Conservation (phyloP, 1,284 basidiomycete species). For the Wallemia mellicola region DNA sequence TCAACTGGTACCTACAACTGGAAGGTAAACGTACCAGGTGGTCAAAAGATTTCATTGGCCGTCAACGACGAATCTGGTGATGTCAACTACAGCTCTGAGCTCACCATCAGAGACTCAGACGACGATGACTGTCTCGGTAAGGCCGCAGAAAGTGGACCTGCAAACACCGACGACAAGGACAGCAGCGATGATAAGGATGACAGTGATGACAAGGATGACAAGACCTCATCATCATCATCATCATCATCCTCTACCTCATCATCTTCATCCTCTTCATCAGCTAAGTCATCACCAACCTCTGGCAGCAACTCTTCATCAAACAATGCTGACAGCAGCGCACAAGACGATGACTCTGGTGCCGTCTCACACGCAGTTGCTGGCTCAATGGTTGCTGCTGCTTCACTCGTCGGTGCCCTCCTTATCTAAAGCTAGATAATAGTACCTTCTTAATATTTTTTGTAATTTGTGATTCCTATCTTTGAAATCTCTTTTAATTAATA, state of each 20-base stretch:
- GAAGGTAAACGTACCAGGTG: background rate
- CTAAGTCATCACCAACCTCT: background rate
- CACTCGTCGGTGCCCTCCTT: background rate
- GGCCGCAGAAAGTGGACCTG: background rate
- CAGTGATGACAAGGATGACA: background rate
- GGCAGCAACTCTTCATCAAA: background rate
- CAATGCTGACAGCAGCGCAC: background rate
- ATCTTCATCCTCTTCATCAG: background rate
- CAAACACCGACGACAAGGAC: background rate
- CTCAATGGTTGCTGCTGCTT: background rate
- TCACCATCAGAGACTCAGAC: background rate
- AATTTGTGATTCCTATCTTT: too few relatives aligned
- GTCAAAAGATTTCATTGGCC: background rate
- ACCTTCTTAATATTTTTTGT: background rate
- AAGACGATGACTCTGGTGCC: background rate
- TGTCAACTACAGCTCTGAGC: background rate
- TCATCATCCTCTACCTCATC: background rate
- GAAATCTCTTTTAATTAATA: too few relatives aligned
- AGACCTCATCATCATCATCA: background rate
- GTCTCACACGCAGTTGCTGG: background rate
- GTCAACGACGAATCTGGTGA: background rate
- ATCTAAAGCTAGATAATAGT: background rate
- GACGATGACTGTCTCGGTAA: background rate
- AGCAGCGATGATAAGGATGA: too few relatives aligned
- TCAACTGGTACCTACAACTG: background rate